A percentile compares a stretch with the other conserved stretches of the same genome.
Conservation (phyloP, 495 filamentous ascomycete species). For the Lophium mytilinum region DNA sequence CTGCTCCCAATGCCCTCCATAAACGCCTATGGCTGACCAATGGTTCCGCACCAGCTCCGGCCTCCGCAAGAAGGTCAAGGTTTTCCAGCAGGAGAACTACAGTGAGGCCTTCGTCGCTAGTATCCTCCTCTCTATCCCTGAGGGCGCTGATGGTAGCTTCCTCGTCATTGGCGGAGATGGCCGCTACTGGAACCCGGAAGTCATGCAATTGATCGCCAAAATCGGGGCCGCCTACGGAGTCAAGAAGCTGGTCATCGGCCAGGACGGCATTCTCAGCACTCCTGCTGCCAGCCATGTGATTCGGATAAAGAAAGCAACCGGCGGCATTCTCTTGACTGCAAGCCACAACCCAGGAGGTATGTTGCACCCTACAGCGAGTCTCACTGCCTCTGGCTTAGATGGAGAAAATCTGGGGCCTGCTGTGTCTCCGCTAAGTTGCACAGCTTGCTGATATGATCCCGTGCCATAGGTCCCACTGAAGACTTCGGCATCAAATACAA, state of each 20-base stretch:
- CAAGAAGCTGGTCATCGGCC: conserved; percentile 95
- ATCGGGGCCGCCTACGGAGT: conserved; percentile 95
- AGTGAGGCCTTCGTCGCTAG: conserved; percentile 90
- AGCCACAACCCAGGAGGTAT: conserved; percentile 96
- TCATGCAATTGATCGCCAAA: conserved; percentile 93
- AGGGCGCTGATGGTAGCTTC: conserved; percentile 78
- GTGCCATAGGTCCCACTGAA: conserved; percentile 63
- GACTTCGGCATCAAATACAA: conserved; percentile 99
- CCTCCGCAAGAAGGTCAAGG: conserved; percentile 95
- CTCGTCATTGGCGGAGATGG: conserved; percentile 98
- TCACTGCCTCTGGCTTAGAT: too few relatives aligned
- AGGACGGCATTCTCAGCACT: conserved; percentile 92
- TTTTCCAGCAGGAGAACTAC: conserved; percentile 93
- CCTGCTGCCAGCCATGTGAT: conserved; percentile 95
- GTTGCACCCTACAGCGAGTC: background rate
- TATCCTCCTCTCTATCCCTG: conserved; percentile 91
- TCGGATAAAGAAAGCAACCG: conserved; percentile 84
- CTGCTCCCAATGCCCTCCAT: conserved; percentile 6
- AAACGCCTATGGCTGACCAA: conserved; percentile 25
- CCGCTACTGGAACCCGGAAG: conserved; percentile 93
- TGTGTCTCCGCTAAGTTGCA: background rate
- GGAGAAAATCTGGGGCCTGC: background rate
- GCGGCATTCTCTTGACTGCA: conserved; percentile 92
- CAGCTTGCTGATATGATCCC: background rate
- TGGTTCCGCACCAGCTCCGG: conserved; percentile 59